Evolutionary conservation across 805 yeast genomes (phyloP).

Genomic region (Starmerella geochares): DNA sequence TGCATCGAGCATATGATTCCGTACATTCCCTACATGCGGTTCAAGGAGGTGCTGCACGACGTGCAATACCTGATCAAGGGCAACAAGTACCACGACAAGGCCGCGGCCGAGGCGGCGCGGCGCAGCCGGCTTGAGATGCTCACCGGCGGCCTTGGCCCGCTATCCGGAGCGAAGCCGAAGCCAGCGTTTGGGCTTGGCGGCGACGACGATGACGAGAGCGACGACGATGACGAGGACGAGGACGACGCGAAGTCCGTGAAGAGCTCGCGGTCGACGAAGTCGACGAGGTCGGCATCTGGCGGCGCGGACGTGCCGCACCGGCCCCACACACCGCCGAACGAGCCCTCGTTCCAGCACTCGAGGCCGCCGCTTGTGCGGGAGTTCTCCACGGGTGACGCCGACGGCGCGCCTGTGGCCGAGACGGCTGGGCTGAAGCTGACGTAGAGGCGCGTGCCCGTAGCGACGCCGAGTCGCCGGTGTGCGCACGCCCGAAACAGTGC

Average conservation of each 20-base stretch:
- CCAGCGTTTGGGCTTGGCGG: slow-evolving; percentile 18
- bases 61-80: slow-evolving; percentile 28
- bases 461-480: no score
- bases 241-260: background rate
- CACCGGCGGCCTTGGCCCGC: slow-evolving; percentile 25
- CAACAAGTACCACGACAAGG: slow-evolving; percentile 27
- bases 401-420: background rate
- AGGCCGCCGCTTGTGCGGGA: slow-evolving; percentile 22
- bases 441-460: background rate
- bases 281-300: background rate
- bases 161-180: slow-evolving; percentile 17
- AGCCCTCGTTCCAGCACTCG: slow-evolving; percentile 13
- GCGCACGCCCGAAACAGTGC: no score
- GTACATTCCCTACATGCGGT: slow-evolving; percentile 36
- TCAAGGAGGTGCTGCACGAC: slow-evolving; percentile 35
- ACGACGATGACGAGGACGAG: slow-evolving; percentile 12
- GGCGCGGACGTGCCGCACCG: slow-evolving; percentile 9
- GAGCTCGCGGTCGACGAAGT: background rate
- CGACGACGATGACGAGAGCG: slow-evolving; percentile 17
- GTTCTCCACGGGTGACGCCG: slow-evolving; percentile 19
- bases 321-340: slow-evolving; percentile 21
- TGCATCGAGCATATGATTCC: slow-evolving; percentile 35
- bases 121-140: slow-evolving; percentile 21
- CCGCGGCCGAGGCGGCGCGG: slow-evolving; percentile 22
- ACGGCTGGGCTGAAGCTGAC: background rate